Percentiles rank a stretch among this genome's conserved stretches.
Evolutionary conservation across 495 filamentous ascomycete species (phyloP).

Genomic region (Podospora bellae-mahoneyi): DNA sequence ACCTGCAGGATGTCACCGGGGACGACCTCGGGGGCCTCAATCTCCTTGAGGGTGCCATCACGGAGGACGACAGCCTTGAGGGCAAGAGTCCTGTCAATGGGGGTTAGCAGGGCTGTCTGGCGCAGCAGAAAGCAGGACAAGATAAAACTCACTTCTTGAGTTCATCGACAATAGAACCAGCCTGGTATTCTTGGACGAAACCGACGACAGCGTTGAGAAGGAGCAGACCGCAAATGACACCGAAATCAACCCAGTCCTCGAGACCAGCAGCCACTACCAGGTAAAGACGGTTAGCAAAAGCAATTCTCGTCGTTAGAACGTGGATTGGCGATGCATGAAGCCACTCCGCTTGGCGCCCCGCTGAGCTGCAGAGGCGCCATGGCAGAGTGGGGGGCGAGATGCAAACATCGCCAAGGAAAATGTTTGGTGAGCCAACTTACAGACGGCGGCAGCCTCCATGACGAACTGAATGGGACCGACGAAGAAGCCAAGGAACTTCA

Average conservation of each 20-base stretch:
- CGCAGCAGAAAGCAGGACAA: neutral
- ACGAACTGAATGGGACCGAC: constrained; percentile 90
- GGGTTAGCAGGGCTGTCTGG: constrained; percentile 16
- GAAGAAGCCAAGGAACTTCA: constrained; percentile 83
- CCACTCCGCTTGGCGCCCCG: constrained; percentile 10
- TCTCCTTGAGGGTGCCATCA: constrained; percentile 65
- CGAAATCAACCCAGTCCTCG: constrained; percentile 76
- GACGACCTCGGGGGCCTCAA: constrained; percentile 76
- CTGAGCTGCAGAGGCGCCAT: neutral
- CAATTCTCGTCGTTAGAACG: neutral
- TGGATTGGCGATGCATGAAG: constrained; percentile 6
- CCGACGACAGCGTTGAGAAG: constrained; percentile 81
- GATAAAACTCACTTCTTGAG: constrained; percentile 60
- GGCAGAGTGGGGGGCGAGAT: neutral
- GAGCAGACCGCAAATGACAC: constrained; percentile 71
- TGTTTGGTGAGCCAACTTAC: constrained; percentile 23
- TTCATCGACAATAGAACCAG: constrained; percentile 87
- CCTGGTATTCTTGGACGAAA: constrained; percentile 86
- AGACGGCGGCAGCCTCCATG: constrained; percentile 63
- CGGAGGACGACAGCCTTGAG: constrained; percentile 82
- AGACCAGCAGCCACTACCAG: constrained; percentile 62
- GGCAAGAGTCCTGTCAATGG: constrained; percentile 58
- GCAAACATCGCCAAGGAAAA: constrained; percentile 3
- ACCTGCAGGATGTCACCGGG: constrained; percentile 86
- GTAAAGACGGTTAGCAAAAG: constrained; percentile 10